Conservation (phyloP, 345 rosid genomes). For the Combretum micranthum region DNA sequence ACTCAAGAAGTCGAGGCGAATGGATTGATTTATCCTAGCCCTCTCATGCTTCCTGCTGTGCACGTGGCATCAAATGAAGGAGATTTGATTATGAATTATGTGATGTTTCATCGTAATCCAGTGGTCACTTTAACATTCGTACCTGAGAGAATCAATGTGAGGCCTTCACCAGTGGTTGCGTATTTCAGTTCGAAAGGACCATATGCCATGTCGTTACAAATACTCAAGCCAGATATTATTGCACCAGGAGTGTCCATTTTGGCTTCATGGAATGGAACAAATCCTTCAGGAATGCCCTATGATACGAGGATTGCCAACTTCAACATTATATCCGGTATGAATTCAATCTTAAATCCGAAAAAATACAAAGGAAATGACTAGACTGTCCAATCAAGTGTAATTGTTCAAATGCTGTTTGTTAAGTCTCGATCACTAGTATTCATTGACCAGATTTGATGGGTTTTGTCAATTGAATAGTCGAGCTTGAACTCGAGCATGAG, state of each 20-base stretch:
- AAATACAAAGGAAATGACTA: no score
- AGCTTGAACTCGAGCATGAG: no score
- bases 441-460: no score
- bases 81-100: slow-evolving; percentile 44
- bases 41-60: slow-evolving; percentile 65
- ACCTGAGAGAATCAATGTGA: slow-evolving; percentile 55
- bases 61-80: slow-evolving; percentile 67
- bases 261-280: slow-evolving; percentile 62
- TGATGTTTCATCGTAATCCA: slow-evolving; percentile 32
- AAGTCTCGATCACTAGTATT: no score
- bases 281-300: slow-evolving; percentile 59
- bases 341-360: slow-evolving; percentile 19
- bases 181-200: slow-evolving; percentile 91
- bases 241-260: slow-evolving; percentile 89
- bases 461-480: no score
- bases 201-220: slow-evolving; percentile 56
- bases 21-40: slow-evolving; percentile 73
- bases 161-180: slow-evolving; percentile 81
- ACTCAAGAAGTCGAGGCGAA: slow-evolving; percentile 50
- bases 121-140: slow-evolving; percentile 47
- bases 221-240: slow-evolving; percentile 85
- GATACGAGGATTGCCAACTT: slow-evolving; percentile 53
- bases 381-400: no score
- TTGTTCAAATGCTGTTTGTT: no score
- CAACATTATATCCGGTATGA: slow-evolving; percentile 82